Evolutionary conservation across 75 land plant genomes (phyloP).

Genomic region (Cupressus sempervirens): DNA sequence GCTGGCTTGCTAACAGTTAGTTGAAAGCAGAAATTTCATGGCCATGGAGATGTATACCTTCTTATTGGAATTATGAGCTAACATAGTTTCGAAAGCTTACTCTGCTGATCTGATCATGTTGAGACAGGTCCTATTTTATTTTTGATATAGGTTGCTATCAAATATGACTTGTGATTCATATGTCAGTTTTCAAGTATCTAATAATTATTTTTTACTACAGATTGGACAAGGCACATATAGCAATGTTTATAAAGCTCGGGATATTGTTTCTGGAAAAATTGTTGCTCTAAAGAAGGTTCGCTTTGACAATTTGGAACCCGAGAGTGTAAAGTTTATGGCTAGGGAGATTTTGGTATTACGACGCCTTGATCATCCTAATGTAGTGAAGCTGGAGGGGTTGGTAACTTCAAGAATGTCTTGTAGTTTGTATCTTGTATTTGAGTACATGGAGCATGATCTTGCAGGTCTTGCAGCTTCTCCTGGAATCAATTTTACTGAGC

Average conservation of each 20-base stretch:
- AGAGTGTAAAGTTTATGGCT: constrained; percentile 71
- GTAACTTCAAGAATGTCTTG: constrained; percentile 80
- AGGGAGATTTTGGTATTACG: constrained; percentile 63
- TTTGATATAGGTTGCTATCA: neutral
- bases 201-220: constrained; percentile 24
- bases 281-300: constrained; percentile 79
- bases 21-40: neutral
- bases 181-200: neutral
- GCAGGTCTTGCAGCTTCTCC: constrained; percentile 74
- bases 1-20: neutral
- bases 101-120: neutral
- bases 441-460: constrained; percentile 91
- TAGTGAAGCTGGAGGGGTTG: constrained; percentile 67
- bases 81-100: neutral
- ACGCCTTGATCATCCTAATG: constrained; percentile 65
- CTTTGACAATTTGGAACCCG: constrained; percentile 62
- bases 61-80: neutral
- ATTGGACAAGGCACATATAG: constrained; percentile 94
- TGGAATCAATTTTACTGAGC: constrained; percentile 52
- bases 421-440: constrained; percentile 75
- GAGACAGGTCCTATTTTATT: too few species aligned
- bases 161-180: neutral
- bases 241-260: constrained; percentile 86
- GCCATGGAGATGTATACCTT: neutral
- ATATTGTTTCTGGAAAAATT: constrained; percentile 56